Evolutionary conservation across 2,329 filamentous ascomycete genomes (phyloP).

Genomic region (Geosmithia putterillii): DNA sequence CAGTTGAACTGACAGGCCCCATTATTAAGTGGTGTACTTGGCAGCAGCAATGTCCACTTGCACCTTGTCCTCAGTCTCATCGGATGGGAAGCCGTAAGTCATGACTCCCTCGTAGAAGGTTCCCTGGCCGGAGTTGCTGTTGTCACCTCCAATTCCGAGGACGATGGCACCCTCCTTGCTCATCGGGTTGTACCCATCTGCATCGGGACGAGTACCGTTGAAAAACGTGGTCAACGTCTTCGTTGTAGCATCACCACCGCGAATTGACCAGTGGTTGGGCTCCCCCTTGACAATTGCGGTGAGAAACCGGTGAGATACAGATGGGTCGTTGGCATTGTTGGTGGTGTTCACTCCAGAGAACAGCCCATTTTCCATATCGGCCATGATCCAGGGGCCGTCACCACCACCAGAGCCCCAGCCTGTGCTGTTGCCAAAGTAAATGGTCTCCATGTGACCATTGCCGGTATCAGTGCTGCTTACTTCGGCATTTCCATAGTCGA

Average conservation of each 20-base stretch:
- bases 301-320: conserved; percentile 41
- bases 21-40: conserved; percentile 30
- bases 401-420: conserved; percentile 51
- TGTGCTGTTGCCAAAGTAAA: conserved; percentile 16
- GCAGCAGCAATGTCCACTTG: conserved; percentile 50
- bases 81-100: conserved; percentile 48
- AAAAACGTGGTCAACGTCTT: conserved; percentile 46
- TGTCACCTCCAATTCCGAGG: conserved; percentile 61
- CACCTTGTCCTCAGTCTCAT: conserved; percentile 43
- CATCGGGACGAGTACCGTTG: conserved; percentile 30
- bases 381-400: conserved; percentile 55
- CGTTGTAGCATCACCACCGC: conserved; percentile 41
- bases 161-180: conserved; percentile 52
- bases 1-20: no score
- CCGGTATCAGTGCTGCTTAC: conserved; percentile 39
- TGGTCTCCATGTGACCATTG: conserved; percentile 50
- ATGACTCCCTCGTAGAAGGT: conserved; percentile 56
- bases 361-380: conserved; percentile 54
- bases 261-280: conserved; percentile 44
- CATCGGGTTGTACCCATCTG: conserved; percentile 47
- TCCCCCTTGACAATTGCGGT: conserved; percentile 45
- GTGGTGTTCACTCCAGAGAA: conserved; percentile 39
- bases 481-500: conserved; percentile 47
- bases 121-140: conserved; percentile 44
- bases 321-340: conserved; percentile 38